Base-by-base conservation (phyloP, 352 stramenopile species). In the Globisporangium irregulare region DNA sequence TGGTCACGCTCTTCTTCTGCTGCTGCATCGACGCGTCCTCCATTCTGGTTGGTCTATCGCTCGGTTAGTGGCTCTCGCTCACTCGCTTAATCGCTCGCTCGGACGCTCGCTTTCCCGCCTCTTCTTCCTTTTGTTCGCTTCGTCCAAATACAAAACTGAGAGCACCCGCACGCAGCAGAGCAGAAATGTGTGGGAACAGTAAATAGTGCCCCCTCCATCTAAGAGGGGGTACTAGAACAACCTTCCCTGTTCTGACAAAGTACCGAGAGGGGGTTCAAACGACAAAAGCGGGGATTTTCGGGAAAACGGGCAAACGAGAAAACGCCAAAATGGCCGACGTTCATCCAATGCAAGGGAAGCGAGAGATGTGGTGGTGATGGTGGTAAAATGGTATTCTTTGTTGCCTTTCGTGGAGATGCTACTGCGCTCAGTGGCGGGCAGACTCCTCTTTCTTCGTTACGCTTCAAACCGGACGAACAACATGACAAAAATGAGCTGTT, bases 21-120 rank as follows among this genome's bases (percentile, higher is more conserved):
- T 80, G 71, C 55, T 80, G 71, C 34, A 88, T 78, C 72, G 87
- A 82, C n/a, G 65, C 66, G 24, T 75, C 72, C 46, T 65, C 38
- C 20, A 53, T 68, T 36, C 15, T 62, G 14, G 36, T 61, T 27
- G 6, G 15, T 60, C 18, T 41, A n/a, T 59, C 36, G 29, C 43
- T 56, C 46, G 18, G 9, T 60, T 18, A 18, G 57, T 24, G 22
- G 24, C 25, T 59, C 15, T 24, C 32, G 18, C 25, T 62, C 50
- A 18, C 18, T 24, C 55, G 24, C 22, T 18, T 32, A 20, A 7
- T 22, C 7, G 25, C 14, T 38, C 32, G 7, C 27, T 15, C 53
- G 12, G 8, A 22, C 14, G 53, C 53, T 57, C 12, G 53, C 53
- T 59, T 51, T 59, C 25, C 53, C 53, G 53, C 53, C 53, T 59